Conservation (phyloP, 2,329 filamentous ascomycete species). For the Xylariaceae sp. region DNA sequence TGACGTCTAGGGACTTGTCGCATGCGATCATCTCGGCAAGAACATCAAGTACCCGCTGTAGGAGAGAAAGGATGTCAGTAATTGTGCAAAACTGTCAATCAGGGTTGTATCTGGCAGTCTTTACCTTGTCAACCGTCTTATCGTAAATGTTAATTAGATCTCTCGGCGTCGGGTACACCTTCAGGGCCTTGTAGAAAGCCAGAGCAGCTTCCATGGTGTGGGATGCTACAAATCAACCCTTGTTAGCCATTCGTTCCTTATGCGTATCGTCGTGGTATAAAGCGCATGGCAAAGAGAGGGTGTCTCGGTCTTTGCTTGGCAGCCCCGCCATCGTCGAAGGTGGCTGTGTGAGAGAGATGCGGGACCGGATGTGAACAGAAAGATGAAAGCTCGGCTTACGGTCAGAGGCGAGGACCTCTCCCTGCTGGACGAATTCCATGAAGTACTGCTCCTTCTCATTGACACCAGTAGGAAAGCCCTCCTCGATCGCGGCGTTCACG, state of each 20-base stretch:
- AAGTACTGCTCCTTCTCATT: conserved; percentile 96
- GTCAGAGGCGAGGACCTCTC: conserved; percentile 76
- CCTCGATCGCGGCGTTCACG: conserved; percentile 77
- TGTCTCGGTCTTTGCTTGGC: neutral
- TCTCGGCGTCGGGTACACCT: conserved; percentile 91
- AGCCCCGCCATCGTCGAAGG: neutral
- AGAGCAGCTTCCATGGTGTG: conserved; percentile 78
- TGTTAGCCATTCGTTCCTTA: conserved; percentile 3
- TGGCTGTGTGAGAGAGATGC: neutral
- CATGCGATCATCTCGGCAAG: conserved; percentile 97
- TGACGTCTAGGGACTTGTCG: conserved; percentile 66
- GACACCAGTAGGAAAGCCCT: conserved; percentile 83
- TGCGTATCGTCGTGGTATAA: neutral
- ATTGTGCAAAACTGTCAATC: neutral
- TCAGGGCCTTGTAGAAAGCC: conserved; percentile 96
- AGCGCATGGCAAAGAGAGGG: neutral
- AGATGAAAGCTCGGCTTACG: conserved; percentile 50
- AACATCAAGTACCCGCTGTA: conserved; percentile 85
- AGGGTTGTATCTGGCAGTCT: conserved; percentile 7
- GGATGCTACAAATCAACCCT: conserved; percentile 43
- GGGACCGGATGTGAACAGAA: neutral
- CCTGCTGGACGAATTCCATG: conserved; percentile 87
- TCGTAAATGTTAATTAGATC: conserved; percentile 97
- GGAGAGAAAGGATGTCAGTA: conserved; percentile 4
- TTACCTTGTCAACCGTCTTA: conserved; percentile 93